phyloP scores from a whole-genome alignment of 345 rosid genomes.

The Eucalyptus sp. region DNA sequence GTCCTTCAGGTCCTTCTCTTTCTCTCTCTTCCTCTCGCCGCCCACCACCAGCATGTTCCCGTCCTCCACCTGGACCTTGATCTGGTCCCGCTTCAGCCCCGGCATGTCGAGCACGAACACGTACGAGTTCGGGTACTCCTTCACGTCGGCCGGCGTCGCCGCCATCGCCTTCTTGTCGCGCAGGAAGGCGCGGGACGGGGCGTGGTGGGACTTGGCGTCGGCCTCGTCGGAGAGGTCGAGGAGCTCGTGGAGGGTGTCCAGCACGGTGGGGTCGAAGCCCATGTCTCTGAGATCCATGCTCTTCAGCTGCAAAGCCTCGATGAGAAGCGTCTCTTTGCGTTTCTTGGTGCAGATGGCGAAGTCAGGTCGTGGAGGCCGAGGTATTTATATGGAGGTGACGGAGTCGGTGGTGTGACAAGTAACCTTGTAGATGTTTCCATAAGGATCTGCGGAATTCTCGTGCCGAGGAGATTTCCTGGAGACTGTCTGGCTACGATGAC shows the following conservation, averaged over 20 bases:
- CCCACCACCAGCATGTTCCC: constrained; percentile 3
- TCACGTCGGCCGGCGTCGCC: neutral
- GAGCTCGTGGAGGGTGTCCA: constrained; percentile 1
- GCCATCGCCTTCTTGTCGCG: constrained; percentile 15
- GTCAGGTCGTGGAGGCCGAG: neutral
- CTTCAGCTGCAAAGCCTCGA: neutral
- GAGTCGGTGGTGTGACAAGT: neutral
- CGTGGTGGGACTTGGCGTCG: neutral
- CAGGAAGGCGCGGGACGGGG: constrained; percentile 1
- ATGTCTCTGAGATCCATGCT: neutral
- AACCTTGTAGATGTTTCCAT: neutral
- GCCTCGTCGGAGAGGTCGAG: neutral
- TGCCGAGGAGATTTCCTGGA: rapidly evolving
- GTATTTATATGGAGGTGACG: neutral
- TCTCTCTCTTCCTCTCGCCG: constrained; percentile 10
- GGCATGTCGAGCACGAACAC: constrained; percentile 10
- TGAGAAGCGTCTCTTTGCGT: neutral
- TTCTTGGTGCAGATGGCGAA: neutral
- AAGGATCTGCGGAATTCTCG: neutral
- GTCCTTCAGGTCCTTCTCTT: constrained; percentile 12
- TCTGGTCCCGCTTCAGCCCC: constrained; percentile 3
- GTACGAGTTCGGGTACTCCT: constrained; percentile 7
- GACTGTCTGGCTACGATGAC: neutral
- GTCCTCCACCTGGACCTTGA: constrained; percentile 11
- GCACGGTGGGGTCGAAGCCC: neutral